Conservation (phyloP, 495 filamentous ascomycete species). For the Lophium mytilinum region DNA sequence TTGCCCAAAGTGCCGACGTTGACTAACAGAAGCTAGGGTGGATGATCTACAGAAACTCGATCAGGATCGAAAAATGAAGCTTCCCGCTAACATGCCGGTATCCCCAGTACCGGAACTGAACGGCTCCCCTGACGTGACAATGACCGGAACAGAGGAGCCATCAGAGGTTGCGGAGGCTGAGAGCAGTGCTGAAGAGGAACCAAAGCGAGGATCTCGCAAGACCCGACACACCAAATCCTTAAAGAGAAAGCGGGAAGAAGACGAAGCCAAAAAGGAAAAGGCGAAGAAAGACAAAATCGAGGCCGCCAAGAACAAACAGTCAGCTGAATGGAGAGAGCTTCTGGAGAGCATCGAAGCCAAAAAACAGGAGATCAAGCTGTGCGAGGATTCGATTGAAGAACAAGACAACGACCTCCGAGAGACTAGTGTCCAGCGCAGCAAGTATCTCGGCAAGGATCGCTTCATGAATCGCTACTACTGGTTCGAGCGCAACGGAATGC, state of each 20-base stretch:
- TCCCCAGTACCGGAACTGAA: constrained; percentile 54
- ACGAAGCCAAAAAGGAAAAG: constrained; percentile 42
- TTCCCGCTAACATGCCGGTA: constrained; percentile 57
- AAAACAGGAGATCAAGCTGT: constrained; percentile 65
- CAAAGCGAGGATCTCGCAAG: constrained; percentile 42
- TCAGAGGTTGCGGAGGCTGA: constrained; percentile 50
- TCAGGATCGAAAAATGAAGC: constrained; percentile 77
- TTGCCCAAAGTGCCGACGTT: not conserved
- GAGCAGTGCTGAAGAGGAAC: constrained; percentile 22
- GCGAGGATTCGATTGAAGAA: constrained; percentile 73
- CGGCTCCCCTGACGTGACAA: constrained; percentile 44
- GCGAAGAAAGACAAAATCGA: constrained; percentile 71
- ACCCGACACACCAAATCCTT: constrained; percentile 67
- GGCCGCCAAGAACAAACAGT: constrained; percentile 74
- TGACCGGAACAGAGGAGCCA: constrained; percentile 36
- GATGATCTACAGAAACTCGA: constrained; percentile 78
- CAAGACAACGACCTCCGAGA: constrained; percentile 90
- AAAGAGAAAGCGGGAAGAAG: constrained; percentile 65
- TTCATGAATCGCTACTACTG: constrained; percentile 99
- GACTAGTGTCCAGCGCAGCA: constrained; percentile 83
- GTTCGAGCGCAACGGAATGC: constrained; percentile 99
- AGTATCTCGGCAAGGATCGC: constrained; percentile 80
- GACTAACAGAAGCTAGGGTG: constrained; percentile 43
- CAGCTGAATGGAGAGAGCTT: constrained; percentile 74
- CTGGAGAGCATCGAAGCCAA: constrained; percentile 81